Base-by-base conservation (phyloP, 116 monocot species). In the Iris pallida region DNA sequence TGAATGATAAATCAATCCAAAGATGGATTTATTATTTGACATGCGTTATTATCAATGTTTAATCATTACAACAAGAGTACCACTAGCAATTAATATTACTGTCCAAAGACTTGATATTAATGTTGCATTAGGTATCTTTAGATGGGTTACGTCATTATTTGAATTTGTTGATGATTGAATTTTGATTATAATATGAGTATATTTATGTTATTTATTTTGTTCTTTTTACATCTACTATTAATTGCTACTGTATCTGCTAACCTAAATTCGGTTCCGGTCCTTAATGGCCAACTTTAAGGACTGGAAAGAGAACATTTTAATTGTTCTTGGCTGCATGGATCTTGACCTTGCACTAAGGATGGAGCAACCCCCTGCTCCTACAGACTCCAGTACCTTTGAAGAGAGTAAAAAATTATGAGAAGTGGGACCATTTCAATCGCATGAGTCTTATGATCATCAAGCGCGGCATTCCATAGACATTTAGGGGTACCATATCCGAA, bases 31-130 rank as follows among this genome's bases (percentile, higher is more conserved):
- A 42, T 61, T 61, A 61, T 43, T 12, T 42, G 4, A 12, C 42
- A 61, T 42, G 8, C 3, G 13, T 42, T 61, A 61, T 61, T 61
- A 3, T 30, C 42, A 42, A 42, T 61, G 42, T 61, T 61, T 61
- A 41, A 57, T 57, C 10, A 57, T 57, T 57, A 19, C 9, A 18
- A 16, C 57, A 57, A 57, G 18, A 57, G 4, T 61, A 42, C 42
- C 42, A 61, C 14, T 42, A 10, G 14, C 61, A 61, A 0, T 61
- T 61, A 61, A 42, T 61, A 12, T 61, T 61, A 61, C 10, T 61
- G 61, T 61, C 61, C 61, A 61, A 61, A 61, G 61, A 61, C 40
- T 64, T 64, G 45, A 47, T 46, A 46, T 47, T 64, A 64, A 64
- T 46, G 46, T 14, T 64, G 64, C 16, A 47, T 8, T 47, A 47